Evolutionary conservation across 2,329 filamentous ascomycete species (phyloP).

Genomic region (Ceratocystis huliohia): DNA sequence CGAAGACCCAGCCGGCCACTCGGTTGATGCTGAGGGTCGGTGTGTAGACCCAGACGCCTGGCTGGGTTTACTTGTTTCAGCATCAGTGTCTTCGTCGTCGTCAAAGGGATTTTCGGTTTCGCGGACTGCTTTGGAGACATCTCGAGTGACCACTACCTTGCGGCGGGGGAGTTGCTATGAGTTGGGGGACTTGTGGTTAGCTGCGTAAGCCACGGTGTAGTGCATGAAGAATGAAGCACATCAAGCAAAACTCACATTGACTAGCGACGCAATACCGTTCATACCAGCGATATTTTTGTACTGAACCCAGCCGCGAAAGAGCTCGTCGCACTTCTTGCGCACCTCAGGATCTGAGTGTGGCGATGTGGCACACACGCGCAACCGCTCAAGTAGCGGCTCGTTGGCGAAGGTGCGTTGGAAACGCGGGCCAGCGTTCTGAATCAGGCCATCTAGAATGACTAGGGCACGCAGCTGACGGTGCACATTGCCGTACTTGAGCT

Average conservation of each 20-base stretch:
- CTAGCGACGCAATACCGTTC: constrained; percentile 64
- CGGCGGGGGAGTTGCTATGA: constrained; percentile 46
- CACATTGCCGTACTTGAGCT: constrained; percentile 94
- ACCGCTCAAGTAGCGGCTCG: constrained; percentile 78
- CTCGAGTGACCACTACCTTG: constrained; percentile 62
- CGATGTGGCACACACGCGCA: constrained; percentile 77
- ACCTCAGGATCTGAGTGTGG: constrained; percentile 74
- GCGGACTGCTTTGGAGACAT: constrained; percentile 67
- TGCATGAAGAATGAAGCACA: background rate
- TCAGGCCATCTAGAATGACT: constrained; percentile 78
- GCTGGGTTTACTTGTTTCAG: constrained; percentile 22
- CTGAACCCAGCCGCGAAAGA: constrained; percentile 81
- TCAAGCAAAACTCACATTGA: constrained; percentile 39
- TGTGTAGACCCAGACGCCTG: background rate
- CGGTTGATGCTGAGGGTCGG: constrained; percentile 1
- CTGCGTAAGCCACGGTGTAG: background rate
- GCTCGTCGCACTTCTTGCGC: constrained; percentile 71
- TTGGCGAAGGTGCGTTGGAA: constrained; percentile 84
- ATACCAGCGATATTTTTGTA: constrained; percentile 75
- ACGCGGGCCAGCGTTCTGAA: constrained; percentile 80
- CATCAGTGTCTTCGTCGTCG: constrained; percentile 48
- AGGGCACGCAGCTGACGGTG: constrained; percentile 85
- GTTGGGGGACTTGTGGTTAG: background rate
- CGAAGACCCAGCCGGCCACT: constrained; percentile 21
- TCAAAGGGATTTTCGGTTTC: constrained; percentile 67